These are phyloP conservation scores for Volvariella volvacea DNA, from an alignment of 1,284 basidiomycete genomes.

Conservation along the genomic window DNA sequence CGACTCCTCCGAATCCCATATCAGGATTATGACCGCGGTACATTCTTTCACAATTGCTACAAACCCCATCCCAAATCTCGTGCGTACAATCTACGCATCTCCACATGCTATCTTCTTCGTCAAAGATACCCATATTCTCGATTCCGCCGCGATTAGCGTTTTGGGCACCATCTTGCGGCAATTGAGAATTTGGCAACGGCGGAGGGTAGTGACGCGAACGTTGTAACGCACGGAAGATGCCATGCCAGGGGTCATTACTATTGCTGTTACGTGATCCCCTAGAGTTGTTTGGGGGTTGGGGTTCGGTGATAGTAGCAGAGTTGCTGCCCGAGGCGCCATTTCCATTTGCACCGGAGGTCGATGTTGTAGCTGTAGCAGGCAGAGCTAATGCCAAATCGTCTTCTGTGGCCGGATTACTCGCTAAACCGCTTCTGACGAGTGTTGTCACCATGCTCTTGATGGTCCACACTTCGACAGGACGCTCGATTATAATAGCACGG, in stretches of 20 bases:
- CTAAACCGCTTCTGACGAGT: conserved; percentile 48
- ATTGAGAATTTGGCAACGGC: conserved; percentile 7
- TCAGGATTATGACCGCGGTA: conserved; percentile 42
- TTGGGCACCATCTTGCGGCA: background rate
- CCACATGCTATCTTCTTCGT: conserved; percentile 67
- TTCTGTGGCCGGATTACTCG: conserved; percentile 17
- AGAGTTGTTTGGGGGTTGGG: no score
- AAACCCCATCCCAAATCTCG: conserved; percentile 64
- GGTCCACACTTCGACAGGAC: conserved; percentile 66
- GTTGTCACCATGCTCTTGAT: conserved; percentile 58
- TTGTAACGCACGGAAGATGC: conserved; percentile 41
- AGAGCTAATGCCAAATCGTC: conserved; percentile 13
- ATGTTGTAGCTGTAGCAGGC: conserved; percentile 14
- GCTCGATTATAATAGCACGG: conserved; percentile 49
- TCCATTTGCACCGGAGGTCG: conserved; percentile 14
- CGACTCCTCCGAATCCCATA: background rate
- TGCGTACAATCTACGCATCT: conserved; percentile 71
- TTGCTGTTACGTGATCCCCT: no score
- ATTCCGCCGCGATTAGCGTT: conserved; percentile 13
- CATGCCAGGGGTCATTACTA: conserved; percentile 49
- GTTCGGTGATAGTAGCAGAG: no score
- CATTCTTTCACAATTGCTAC: conserved; percentile 48
- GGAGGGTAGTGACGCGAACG: background rate
- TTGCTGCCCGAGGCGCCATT: background rate
- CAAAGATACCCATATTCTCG: conserved; percentile 51